Evolutionary conservation across 1,284 basidiomycete species (phyloP).

Genomic region (Heterobasidion occidentale): DNA sequence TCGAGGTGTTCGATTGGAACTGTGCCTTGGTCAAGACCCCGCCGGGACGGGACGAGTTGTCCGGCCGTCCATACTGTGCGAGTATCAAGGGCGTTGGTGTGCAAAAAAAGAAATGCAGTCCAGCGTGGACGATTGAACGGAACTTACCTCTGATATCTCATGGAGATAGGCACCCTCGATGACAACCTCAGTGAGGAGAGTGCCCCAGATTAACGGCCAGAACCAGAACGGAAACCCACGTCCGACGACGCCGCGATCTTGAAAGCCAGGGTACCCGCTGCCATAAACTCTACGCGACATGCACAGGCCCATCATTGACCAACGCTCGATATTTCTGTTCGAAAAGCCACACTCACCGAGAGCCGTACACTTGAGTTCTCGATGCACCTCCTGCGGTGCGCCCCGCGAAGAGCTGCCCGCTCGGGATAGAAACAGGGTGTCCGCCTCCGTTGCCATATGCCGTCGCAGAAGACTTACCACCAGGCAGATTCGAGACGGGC

Average conservation of each 20-base stretch:
- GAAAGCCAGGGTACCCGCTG: constrained; percentile 29
- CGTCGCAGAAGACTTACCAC: constrained; percentile 7
- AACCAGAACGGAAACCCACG: constrained; percentile 35
- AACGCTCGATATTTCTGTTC: too few species aligned
- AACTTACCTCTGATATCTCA: constrained; percentile 25
- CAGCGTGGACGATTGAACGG: neutral
- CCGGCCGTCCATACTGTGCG: neutral
- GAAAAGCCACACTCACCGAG: constrained; percentile 4
- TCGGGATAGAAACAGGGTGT: constrained; percentile 6
- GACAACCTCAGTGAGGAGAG: constrained; percentile 16
- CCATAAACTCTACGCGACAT: constrained; percentile 22
- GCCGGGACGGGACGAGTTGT: constrained; percentile 19
- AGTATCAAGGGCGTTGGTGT: neutral
- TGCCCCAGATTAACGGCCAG: constrained; percentile 52
- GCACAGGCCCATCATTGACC: neutral
- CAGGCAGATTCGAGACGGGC: constrained; percentile 6
- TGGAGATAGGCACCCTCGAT: constrained; percentile 34
- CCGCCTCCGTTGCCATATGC: constrained; percentile 12
- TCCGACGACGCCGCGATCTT: constrained; percentile 19
- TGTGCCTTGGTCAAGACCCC: constrained; percentile 14
- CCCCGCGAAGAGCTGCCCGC: constrained; percentile 12
- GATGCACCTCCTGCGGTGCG: constrained; percentile 14
- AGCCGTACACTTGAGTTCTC: constrained; percentile 11
- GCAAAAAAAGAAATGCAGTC: neutral
- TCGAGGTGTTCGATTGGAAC: constrained; percentile 15